Base-by-base conservation (phyloP, 78 protist genomes). In the Tieghemostelium lacteum region DNA sequence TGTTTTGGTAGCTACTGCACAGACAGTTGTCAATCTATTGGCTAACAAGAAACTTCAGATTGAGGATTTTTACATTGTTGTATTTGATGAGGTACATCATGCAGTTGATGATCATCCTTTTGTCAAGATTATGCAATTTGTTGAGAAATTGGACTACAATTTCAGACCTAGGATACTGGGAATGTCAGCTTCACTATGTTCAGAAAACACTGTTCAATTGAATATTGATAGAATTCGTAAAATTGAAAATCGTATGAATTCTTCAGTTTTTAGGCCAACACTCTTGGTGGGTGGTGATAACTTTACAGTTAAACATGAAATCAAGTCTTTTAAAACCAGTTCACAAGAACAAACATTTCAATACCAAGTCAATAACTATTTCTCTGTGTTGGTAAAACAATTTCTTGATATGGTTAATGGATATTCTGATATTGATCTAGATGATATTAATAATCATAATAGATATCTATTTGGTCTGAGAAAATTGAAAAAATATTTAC, bases 51-150 rank as follows among this genome's bases (percentile, higher is more conserved):
- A 14, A 3, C 42, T 70, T 20, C 4, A 19, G 3, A 24, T 54
- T 1, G 26, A 4, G 7, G 74, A 80, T 28, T 85, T 85, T 42
- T 45, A 83, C 49, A 33, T 67, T 19, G 62, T 92, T 24, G 64
- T 63, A 6, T 85, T 92, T 57, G 95, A 92, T 61, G 95, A 92
- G 33, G 77, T 64, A 20, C 95, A 92, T 57, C 42, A 92, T 73
- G 95, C 95, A 0, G 60, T 37, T 12, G 80, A 75, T 20, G 49
- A 22, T 3, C 92, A 92, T 60, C 12, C 50, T 8, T 92, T 64
- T 69, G 22, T 31, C 6, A 50, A 50, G 16, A 45, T 87, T 16
- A 70, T 76, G 73, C 26, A 3, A 0, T 7, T 24, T 5, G 14
- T 72, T 19, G 33, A 72, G n/a, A 17, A 6, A 2, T 34, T 73